Evolutionary conservation across 2,329 filamentous ascomycete genomes (phyloP).

Genomic region (Botrytis porri): DNA sequence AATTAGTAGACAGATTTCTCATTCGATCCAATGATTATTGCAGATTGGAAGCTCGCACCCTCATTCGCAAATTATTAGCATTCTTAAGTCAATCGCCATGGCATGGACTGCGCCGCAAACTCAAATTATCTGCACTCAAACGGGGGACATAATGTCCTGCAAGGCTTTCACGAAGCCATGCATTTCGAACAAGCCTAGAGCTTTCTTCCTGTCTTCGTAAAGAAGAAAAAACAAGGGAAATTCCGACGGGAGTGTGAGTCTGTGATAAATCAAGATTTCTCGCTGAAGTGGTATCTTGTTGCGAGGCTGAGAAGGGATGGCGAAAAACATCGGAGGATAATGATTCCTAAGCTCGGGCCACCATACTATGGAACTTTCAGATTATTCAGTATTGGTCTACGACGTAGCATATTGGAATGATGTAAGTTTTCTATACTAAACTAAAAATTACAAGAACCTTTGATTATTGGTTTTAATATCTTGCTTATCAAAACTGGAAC

Average conservation of each 20-base stretch:
- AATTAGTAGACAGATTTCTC: not conserved
- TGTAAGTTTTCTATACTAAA: not conserved
- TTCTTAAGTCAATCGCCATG: not conserved
- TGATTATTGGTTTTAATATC: not conserved
- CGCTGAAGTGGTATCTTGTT: not conserved
- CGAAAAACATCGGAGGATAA: not conserved
- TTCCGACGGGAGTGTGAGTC: too few relatives aligned
- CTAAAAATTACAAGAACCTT: not conserved
- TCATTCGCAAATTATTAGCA: not conserved
- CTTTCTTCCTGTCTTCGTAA: too few relatives aligned
- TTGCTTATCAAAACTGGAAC: slow-evolving; percentile 25
- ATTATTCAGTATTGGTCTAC: not conserved
- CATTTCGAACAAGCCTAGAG: not conserved
- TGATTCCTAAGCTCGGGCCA: not conserved
- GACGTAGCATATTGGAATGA: not conserved
- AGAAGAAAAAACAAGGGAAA: too few relatives aligned
- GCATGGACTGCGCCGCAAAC: not conserved
- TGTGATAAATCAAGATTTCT: not conserved
- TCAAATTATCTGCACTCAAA: not conserved
- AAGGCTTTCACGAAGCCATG: not conserved
- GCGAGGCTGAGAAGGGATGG: not conserved
- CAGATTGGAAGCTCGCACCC: not conserved
- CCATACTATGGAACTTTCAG: not conserved
- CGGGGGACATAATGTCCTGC: not conserved
- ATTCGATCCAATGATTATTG: not conserved